phyloP scores from a whole-genome alignment of 2,329 filamentous ascomycete species.

The Ascochyta fabae region DNA sequence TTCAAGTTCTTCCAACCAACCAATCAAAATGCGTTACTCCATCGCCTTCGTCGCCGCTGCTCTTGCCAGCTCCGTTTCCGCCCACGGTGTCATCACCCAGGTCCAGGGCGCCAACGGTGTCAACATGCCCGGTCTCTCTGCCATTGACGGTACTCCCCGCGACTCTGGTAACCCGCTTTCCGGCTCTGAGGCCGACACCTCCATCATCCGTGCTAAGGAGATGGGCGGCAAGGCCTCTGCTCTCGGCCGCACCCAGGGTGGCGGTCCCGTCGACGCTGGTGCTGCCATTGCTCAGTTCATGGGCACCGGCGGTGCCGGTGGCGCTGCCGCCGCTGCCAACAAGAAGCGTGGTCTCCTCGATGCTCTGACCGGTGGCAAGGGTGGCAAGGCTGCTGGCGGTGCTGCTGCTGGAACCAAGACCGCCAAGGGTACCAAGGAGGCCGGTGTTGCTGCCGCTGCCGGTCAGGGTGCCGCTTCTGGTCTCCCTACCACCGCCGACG shows the following conservation, averaged over 20 bases:
- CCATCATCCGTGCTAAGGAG: slow-evolving; percentile 70
- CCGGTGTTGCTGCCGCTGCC: slow-evolving; percentile 60
- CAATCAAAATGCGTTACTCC: slow-evolving; percentile 57
- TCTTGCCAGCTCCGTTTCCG: slow-evolving; percentile 57
- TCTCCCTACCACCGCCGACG: slow-evolving; percentile 66
- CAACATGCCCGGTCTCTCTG: slow-evolving; percentile 67
- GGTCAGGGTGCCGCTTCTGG: slow-evolving; percentile 62
- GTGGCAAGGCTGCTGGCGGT: slow-evolving; percentile 14
- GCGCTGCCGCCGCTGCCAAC: slow-evolving; percentile 10
- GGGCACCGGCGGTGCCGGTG: slow-evolving; percentile 34
- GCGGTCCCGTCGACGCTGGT: slow-evolving; percentile 64
- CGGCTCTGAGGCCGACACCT: slow-evolving; percentile 72
- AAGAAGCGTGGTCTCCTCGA: slow-evolving; percentile 39
- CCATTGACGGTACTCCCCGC: slow-evolving; percentile 70
- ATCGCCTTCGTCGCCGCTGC: slow-evolving; percentile 57
- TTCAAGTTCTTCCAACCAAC: slow-evolving; percentile 18
- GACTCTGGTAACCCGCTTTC: slow-evolving; percentile 68
- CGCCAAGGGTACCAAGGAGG: slow-evolving; percentile 56
- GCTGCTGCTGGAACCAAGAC: slow-evolving; percentile 56
- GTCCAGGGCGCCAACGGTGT: slow-evolving; percentile 67
- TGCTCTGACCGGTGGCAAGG: slow-evolving; percentile 28
- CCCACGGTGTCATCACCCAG: slow-evolving; percentile 65
- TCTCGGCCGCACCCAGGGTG: slow-evolving; percentile 68
- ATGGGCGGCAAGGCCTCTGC: slow-evolving; percentile 63
- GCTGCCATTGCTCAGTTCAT: slow-evolving; percentile 68